These are phyloP conservation scores for Aspergillus awamori DNA, from an alignment of 2,329 filamentous ascomycete species.

Conservation along the genomic window DNA sequence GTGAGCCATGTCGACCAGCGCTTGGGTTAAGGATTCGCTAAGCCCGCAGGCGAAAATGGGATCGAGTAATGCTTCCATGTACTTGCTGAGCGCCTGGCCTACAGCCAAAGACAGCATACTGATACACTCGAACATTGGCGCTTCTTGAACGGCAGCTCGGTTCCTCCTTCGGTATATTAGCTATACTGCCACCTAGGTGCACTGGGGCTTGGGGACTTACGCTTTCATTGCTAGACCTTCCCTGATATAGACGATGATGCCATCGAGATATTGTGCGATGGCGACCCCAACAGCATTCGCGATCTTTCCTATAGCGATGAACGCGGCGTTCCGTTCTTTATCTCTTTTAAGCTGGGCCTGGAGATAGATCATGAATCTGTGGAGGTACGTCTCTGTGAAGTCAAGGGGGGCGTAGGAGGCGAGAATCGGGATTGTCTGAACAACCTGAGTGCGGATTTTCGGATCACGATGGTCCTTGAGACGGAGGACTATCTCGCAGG, in stretches of 20 bases:
- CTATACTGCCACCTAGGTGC: constrained; percentile 15
- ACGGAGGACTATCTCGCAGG: constrained; percentile 88
- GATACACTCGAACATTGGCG: constrained; percentile 93
- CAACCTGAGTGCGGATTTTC: constrained; percentile 85
- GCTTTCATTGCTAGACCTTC: constrained; percentile 86
- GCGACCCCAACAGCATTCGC: constrained; percentile 94
- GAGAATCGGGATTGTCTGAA: constrained; percentile 86
- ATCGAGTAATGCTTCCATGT: constrained; percentile 93
- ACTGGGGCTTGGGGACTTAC: constrained; percentile 35
- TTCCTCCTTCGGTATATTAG: constrained; percentile 53
- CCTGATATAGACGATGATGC: constrained; percentile 88
- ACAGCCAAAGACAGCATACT: constrained; percentile 95
- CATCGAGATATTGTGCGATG: constrained; percentile 92
- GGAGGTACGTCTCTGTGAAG: constrained; percentile 83
- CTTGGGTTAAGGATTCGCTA: constrained; percentile 90
- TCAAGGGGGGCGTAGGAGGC: constrained; percentile 90
- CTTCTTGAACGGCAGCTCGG: constrained; percentile 60
- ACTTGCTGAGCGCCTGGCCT: constrained; percentile 95
- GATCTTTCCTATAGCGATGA: constrained; percentile 93
- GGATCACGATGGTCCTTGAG: constrained; percentile 91
- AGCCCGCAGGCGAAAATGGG: constrained; percentile 97
- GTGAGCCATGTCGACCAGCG: constrained; percentile 96
- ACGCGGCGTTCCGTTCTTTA: constrained; percentile 90
- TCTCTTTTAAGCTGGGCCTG: constrained; percentile 93
- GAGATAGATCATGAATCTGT: constrained; percentile 96